These are phyloP conservation scores for Blastomyces gilchristii DNA, from an alignment of 2,329 filamentous ascomycete genomes.

Conservation along the genomic window DNA sequence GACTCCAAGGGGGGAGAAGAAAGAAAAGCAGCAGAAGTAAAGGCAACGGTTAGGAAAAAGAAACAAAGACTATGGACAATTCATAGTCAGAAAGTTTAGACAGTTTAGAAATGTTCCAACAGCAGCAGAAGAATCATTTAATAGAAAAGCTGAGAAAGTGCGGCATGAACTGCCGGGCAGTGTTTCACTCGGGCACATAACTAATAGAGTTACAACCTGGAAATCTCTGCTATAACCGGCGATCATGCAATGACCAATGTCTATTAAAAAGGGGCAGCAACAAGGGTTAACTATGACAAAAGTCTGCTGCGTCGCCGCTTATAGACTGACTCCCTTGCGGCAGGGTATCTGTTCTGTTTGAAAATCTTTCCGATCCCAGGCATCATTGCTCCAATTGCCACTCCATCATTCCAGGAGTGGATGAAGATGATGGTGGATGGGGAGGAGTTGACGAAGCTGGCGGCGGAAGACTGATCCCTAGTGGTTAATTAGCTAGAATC, in stretches of 20 bases:
- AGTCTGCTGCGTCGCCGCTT: neutral
- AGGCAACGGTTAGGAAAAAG: neutral
- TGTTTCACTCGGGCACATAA: neutral
- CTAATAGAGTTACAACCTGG: neutral
- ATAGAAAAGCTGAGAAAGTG: neutral
- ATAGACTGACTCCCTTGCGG: neutral
- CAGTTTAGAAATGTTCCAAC: neutral
- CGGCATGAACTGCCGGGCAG: neutral
- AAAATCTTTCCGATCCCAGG: neutral
- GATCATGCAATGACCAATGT: neutral
- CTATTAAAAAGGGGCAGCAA: neutral
- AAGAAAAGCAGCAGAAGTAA: neutral
- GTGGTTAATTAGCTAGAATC: neutral
- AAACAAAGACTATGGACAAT: neutral
- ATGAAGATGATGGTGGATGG: conserved; percentile 42
- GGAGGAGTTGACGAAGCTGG: conserved; percentile 34
- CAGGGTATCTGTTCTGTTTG: neutral
- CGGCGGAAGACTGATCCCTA: conserved; percentile 18
- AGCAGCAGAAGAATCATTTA: neutral
- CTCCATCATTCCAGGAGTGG: conserved; percentile 32
- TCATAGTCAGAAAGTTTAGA: neutral
- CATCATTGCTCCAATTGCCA: no score
- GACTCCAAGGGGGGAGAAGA: neutral
- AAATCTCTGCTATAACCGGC: neutral
- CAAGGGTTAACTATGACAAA: neutral